These are phyloP conservation scores for Ceratopteris richardii DNA, from an alignment of 75 land plant species.

Conservation along the genomic window DNA sequence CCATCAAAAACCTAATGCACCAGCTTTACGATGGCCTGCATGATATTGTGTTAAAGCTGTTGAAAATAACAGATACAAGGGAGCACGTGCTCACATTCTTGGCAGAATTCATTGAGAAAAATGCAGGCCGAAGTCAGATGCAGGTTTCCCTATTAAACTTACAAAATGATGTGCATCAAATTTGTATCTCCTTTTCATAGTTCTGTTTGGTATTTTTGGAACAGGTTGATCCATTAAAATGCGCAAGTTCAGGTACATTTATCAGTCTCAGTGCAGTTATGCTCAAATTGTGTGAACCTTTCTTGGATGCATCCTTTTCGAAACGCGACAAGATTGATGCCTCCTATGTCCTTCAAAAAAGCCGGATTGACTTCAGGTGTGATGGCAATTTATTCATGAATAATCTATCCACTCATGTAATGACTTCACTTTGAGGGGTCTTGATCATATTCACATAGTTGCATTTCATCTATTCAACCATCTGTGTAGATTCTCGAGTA, in stretches of 20 bases:
- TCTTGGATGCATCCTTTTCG: slow-evolving; percentile 58
- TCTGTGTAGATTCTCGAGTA: too few species aligned
- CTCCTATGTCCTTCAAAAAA: slow-evolving; percentile 53
- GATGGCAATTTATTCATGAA: too few species aligned
- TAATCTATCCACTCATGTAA: neutral
- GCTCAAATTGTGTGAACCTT: slow-evolving; percentile 92
- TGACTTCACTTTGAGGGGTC: too few species aligned
- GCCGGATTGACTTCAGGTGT: slow-evolving; percentile 72
- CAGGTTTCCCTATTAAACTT: slow-evolving; percentile 38
- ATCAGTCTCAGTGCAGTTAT: slow-evolving; percentile 92
- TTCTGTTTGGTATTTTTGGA: slow-evolving; percentile 2
- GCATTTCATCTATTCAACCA: too few species aligned
- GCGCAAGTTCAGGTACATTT: slow-evolving; percentile 90
- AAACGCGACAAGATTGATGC: slow-evolving; percentile 86
- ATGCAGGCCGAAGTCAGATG: slow-evolving; percentile 64
- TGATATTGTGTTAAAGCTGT: slow-evolving; percentile 49
- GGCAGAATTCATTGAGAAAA: slow-evolving; percentile 74
- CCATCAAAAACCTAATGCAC: slow-evolving; percentile 80
- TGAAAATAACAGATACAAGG: slow-evolving; percentile 58
- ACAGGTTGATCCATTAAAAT: slow-evolving; percentile 70
- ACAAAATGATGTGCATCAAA: too few species aligned
- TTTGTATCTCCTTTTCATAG: too few species aligned
- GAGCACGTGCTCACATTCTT: slow-evolving; percentile 71
- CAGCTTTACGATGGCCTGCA: slow-evolving; percentile 79
- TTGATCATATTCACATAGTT: too few species aligned